phyloP scores from a whole-genome alignment of 2,329 filamentous ascomycete species.

The Fusarium sp. region DNA sequence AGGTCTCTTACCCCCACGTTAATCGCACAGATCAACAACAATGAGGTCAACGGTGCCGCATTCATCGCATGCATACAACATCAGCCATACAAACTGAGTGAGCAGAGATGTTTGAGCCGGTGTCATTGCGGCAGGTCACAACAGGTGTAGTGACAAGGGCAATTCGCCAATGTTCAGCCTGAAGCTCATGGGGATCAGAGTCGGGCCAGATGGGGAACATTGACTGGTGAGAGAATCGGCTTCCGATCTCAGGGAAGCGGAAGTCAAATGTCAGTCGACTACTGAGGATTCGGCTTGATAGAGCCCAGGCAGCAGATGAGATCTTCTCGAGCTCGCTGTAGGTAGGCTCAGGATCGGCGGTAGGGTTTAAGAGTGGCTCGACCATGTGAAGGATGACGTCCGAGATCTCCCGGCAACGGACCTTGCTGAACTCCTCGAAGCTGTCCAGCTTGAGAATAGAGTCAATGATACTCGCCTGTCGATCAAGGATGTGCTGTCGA shows the following conservation, averaged over 20 bases:
- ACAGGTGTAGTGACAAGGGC: slow-evolving; percentile 63
- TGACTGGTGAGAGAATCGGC: slow-evolving; percentile 57
- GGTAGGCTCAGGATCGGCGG: slow-evolving; percentile 47
- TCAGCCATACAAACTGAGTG: slow-evolving; percentile 56
- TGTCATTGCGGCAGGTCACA: slow-evolving; percentile 63
- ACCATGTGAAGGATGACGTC: slow-evolving; percentile 49
- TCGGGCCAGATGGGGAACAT: slow-evolving; percentile 58
- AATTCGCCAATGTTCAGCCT: slow-evolving; percentile 60
- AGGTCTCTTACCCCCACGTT: background rate
- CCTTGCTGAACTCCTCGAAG: slow-evolving; percentile 42
- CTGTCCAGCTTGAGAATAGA: slow-evolving; percentile 48
- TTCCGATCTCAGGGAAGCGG: slow-evolving; percentile 59
- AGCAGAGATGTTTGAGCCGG: slow-evolving; percentile 53
- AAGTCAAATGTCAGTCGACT: slow-evolving; percentile 55
- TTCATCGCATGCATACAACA: slow-evolving; percentile 58
- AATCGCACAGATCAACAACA: background rate
- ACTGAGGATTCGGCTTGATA: slow-evolving; percentile 58
- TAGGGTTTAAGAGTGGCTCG: slow-evolving; percentile 50
- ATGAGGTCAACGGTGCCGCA: background rate
- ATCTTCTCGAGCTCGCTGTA: slow-evolving; percentile 54
- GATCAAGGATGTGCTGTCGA: slow-evolving; percentile 52
- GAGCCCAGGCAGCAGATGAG: slow-evolving; percentile 52
- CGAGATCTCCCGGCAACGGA: slow-evolving; percentile 54
- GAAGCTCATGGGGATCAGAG: slow-evolving; percentile 53
- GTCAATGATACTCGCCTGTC: slow-evolving; percentile 49